Percentiles rank a stretch among this genome's conserved stretches.
phyloP scores from a whole-genome alignment of 306 rosid genomes.

The Parietaria judaica region DNA sequence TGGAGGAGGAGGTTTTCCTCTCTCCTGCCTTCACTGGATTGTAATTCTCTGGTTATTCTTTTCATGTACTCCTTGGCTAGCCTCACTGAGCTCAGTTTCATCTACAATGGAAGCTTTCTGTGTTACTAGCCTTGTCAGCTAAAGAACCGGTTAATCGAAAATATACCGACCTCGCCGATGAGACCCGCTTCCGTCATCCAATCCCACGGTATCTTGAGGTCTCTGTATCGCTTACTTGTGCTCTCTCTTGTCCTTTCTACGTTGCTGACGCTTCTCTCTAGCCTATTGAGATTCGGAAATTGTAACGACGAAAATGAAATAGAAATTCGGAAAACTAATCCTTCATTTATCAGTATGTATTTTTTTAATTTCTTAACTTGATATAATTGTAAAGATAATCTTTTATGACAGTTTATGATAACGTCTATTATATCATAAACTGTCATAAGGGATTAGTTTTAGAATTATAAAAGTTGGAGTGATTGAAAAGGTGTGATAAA shows the following conservation, averaged over 20 bases:
- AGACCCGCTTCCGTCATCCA: slow-evolving; percentile 81
- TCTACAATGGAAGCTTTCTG: slow-evolving; percentile 32
- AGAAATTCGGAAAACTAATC: neutral
- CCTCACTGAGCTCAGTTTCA: slow-evolving; percentile 64
- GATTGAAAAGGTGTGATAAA: no score
- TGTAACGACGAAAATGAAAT: neutral
- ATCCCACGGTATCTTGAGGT: slow-evolving; percentile 75
- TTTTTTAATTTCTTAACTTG: no score
- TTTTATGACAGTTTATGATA: no score
- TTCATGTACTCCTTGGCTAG: slow-evolving; percentile 65
- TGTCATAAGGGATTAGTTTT: no score
- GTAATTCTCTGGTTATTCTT: slow-evolving; percentile 42
- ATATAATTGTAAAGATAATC: no score
- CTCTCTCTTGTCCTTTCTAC: slow-evolving; percentile 67
- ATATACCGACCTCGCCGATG: slow-evolving; percentile 52
- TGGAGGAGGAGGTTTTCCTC: slow-evolving; percentile 53
- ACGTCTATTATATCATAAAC: no score
- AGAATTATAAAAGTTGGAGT: no score
- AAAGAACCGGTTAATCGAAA: neutral
- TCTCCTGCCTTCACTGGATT: slow-evolving; percentile 31
- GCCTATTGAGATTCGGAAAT: slow-evolving; percentile 34
- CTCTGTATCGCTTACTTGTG: slow-evolving; percentile 55
- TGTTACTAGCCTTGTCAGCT: neutral
- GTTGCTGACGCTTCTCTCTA: slow-evolving; percentile 61
- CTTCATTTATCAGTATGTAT: neutral